Conservation (phyloP, 768 basidiomycete species). For the Clathrus columnatus region DNA sequence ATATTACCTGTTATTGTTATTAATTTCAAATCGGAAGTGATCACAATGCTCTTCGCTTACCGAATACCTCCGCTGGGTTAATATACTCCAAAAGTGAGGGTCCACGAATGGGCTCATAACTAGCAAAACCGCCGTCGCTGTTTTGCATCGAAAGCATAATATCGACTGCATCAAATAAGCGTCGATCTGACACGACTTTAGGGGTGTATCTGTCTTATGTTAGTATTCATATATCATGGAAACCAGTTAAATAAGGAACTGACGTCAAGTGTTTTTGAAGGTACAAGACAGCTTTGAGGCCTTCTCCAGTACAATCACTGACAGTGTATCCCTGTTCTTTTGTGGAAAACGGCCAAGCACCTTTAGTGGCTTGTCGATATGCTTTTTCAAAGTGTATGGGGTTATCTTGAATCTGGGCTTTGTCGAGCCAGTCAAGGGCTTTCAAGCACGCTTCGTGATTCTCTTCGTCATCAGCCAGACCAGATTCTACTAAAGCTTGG, state of each 20-base stretch:
- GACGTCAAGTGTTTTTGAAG: slow-evolving; percentile 78
- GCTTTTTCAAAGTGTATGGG: slow-evolving; percentile 53
- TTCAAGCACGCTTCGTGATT: slow-evolving; percentile 55
- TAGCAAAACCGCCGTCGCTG: slow-evolving; percentile 80
- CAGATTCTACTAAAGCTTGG: slow-evolving; percentile 87
- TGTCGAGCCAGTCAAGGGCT: slow-evolving; percentile 67
- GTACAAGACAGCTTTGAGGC: slow-evolving; percentile 82
- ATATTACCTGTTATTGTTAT: slow-evolving; percentile 57
- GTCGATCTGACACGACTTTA: slow-evolving; percentile 61
- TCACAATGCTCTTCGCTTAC: slow-evolving; percentile 34
- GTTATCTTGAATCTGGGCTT: slow-evolving; percentile 60
- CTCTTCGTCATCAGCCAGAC: slow-evolving; percentile 62
- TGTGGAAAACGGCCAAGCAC: slow-evolving; percentile 83
- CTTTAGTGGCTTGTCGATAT: slow-evolving; percentile 50
- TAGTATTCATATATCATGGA: too few species aligned
- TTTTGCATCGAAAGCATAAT: slow-evolving; percentile 84
- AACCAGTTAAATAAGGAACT: too few species aligned
- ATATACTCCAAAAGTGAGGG: slow-evolving; percentile 73
- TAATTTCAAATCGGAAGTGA: background rate
- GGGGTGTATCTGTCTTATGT: slow-evolving; percentile 51
- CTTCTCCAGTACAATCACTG: slow-evolving; percentile 93
- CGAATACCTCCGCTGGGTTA: slow-evolving; percentile 96
- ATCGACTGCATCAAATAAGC: slow-evolving; percentile 82
- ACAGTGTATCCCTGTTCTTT: slow-evolving; percentile 92
- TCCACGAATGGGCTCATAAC: slow-evolving; percentile 85